Conservation (phyloP, 805 yeast species). For the Candida railenensis region DNA sequence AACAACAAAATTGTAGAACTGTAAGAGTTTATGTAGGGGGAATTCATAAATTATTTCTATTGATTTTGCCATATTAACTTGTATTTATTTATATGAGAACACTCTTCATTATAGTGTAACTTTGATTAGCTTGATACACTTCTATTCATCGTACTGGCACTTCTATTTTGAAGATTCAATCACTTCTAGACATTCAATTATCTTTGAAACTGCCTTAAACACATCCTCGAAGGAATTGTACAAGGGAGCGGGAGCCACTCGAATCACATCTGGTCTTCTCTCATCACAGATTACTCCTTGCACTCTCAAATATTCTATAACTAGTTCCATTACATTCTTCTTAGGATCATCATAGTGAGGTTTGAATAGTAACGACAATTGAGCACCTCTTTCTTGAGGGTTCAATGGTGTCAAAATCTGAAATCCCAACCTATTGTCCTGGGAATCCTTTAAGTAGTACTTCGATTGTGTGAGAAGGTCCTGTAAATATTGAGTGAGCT, state of each 20-base stretch:
- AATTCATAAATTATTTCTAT: no score
- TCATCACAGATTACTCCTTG: constrained; percentile 82
- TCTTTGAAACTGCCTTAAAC: constrained; percentile 37
- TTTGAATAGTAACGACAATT: constrained; percentile 69
- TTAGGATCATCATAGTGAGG: constrained; percentile 34
- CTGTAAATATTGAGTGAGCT: constrained; percentile 58
- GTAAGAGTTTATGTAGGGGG: no score
- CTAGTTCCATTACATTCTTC: constrained; percentile 59
- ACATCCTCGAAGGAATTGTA: constrained; percentile 78
- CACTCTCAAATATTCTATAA: constrained; percentile 48
- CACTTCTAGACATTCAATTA: constrained; percentile 40
- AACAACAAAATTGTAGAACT: no score
- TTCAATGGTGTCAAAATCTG: constrained; percentile 72
- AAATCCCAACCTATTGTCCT: constrained; percentile 41
- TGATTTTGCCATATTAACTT: no score
- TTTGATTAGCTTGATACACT: no score
- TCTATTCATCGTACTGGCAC: no score
- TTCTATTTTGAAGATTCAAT: background rate
- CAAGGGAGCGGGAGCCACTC: constrained; percentile 84
- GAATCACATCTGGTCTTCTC: constrained; percentile 84
- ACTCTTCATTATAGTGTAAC: no score
- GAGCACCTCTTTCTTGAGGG: constrained; percentile 68
- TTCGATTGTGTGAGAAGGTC: constrained; percentile 43
- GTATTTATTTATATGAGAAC: no score
- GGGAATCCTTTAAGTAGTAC: constrained; percentile 40